Evolutionary conservation across 164 flowering plant species (phyloP).

Genomic region (Nelumbo lutea): DNA sequence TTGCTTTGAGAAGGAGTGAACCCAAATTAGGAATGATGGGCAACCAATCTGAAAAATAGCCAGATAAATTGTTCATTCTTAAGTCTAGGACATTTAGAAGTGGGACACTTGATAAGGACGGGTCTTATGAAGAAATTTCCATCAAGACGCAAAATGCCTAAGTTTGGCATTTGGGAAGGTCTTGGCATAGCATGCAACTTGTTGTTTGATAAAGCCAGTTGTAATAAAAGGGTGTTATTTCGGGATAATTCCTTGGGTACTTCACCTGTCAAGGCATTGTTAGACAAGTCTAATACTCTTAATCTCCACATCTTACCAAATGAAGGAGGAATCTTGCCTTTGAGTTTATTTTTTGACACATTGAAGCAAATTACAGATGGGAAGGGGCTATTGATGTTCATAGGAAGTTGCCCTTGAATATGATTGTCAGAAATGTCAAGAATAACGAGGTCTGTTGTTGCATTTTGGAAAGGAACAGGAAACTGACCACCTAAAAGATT

Average conservation of each 20-base stretch:
- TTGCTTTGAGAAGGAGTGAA: not conserved
- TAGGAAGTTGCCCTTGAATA: constrained; percentile 4
- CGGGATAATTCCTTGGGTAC: too few species aligned
- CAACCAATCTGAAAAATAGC: not conserved
- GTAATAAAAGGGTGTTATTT: too few species aligned
- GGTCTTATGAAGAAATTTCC: constrained; percentile 4
- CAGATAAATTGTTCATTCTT: not conserved
- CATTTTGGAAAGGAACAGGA: not conserved
- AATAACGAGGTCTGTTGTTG: not conserved
- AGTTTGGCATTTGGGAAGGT: constrained; percentile 1
- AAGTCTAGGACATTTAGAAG: not conserved
- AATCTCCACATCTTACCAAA: too few species aligned
- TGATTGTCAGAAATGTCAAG: constrained; percentile 11
- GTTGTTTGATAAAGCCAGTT: too few species aligned
- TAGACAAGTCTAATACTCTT: too few species aligned
- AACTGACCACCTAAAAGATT: not conserved
- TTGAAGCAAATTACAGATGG: not conserved
- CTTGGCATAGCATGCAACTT: not conserved
- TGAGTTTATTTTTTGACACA: too few species aligned
- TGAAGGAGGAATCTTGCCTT: too few species aligned
- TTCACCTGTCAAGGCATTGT: too few species aligned
- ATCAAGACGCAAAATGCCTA: constrained; percentile 1
- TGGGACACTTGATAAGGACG: not conserved
- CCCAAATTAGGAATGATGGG: not conserved
- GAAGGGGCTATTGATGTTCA: not conserved